Base-by-base conservation (phyloP, 75 land plant species). In the Picea sitchensis region DNA sequence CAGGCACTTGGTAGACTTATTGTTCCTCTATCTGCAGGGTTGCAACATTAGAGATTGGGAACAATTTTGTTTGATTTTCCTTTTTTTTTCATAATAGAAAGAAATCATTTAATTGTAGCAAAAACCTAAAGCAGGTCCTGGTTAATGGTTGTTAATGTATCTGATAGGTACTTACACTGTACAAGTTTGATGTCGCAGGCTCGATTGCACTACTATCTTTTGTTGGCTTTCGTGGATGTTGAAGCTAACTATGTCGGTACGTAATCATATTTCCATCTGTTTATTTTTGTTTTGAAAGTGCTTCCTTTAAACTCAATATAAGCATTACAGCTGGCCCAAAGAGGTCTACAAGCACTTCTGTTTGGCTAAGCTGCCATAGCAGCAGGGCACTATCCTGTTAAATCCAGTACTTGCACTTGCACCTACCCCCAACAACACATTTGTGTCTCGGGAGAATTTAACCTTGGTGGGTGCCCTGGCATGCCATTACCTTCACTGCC, bases 221-320 rank as follows among this genome's bases (percentile, higher is more conserved):
- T 90, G 44, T 89, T 96, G 38, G 87, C 87, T 38, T 62, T 92
- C 69, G 82, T 96, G 30, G 99, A 96, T 85, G 99, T 96, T 60
- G 98, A 96, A 77, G 99, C 86, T 5, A 96, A 94, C 67, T 94
- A 79, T 87, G 78, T 94, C 58, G 95, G 96, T 92, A 59, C 80
- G 89, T 82, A 51, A 51, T 51, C 56, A 51, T 51, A 51, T 51
- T 51, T 51, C 12, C 56, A 51, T 51, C 56, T 51, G 56, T 9
- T 51, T 26, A 26, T 51, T 51, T 51, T 9, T 12, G 5, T 41
- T 41, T 41, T 9, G 0, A 9, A 51, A 51, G 11, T 9, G 56
- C 11, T 7, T 51, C 56, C 56, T 51, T 51, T 51, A 9, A 51
- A 51, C 56, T 51, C 56, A 9, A 51, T 9, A 51, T 11, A 51